phyloP scores from a whole-genome alignment of 2,329 filamentous ascomycete species.

The Hypoxylon sp. region DNA sequence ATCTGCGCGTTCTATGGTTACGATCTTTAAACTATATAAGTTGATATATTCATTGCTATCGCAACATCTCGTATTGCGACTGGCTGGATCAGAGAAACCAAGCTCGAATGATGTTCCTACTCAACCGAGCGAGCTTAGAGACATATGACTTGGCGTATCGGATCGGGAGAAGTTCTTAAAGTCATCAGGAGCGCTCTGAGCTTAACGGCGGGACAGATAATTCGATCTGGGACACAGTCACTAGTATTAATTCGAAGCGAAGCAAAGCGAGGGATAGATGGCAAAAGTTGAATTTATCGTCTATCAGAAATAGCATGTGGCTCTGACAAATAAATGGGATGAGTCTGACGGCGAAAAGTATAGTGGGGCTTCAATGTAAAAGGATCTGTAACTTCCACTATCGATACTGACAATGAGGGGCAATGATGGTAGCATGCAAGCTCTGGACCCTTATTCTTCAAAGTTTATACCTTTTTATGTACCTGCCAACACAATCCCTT shows the following conservation, averaged over 20 bases:
- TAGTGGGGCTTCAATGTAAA: slow-evolving; percentile 28
- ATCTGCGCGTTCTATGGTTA: slow-evolving; percentile 3
- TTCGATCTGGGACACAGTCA: neutral
- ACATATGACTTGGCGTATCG: neutral
- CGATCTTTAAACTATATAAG: neutral
- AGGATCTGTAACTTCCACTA: slow-evolving; percentile 5
- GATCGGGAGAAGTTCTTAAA: slow-evolving; percentile 1
- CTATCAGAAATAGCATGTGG: slow-evolving; percentile 23
- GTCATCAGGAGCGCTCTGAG: neutral
- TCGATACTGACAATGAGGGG: slow-evolving; percentile 31
- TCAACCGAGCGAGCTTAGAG: slow-evolving; percentile 7
- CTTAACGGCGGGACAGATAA: neutral
- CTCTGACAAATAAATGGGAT: slow-evolving; percentile 19
- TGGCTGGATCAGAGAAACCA: neutral
- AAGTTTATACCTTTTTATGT: no score
- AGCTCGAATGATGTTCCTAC: neutral
- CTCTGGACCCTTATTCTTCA: slow-evolving; percentile 4
- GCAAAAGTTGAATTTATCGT: slow-evolving; percentile 5
- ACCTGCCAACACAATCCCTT: no score
- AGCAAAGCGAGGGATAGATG: neutral
- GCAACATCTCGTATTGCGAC: slow-evolving; percentile 9
- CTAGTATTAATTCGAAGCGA: neutral
- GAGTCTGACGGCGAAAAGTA: slow-evolving; percentile 41
- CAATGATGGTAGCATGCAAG: slow-evolving; percentile 7
- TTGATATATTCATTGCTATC: slow-evolving; percentile 10